Evolutionary conservation across 768 basidiomycete genomes (phyloP).

Genomic region (Agrocybe pediades): DNA sequence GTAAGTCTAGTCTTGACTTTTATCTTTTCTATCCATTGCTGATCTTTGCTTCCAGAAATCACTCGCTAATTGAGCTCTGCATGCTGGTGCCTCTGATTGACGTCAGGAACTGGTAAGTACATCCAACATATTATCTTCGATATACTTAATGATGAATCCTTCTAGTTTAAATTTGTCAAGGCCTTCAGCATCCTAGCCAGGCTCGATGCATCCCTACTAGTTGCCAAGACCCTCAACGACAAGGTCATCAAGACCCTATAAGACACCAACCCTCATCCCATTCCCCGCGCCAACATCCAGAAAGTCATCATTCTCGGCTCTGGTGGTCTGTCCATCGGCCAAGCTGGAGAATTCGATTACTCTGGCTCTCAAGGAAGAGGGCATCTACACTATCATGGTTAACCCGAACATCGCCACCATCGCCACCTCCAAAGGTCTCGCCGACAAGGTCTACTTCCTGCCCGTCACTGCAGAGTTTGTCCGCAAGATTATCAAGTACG

Average conservation of each 20-base stretch:
- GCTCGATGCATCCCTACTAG: constrained; percentile 9
- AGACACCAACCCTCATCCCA: constrained; percentile 62
- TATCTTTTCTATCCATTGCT: neutral
- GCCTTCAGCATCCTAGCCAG: constrained; percentile 17
- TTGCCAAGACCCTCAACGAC: constrained; percentile 15
- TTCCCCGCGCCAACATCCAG: constrained; percentile 74
- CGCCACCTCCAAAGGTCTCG: constrained; percentile 94
- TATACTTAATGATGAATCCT: neutral
- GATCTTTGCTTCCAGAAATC: neutral
- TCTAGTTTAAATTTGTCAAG: constrained; percentile 7
- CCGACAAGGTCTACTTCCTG: constrained; percentile 99
- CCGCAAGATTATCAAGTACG: constrained; percentile 96
- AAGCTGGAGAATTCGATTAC: constrained; percentile 99
- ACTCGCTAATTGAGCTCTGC: constrained; percentile 1
- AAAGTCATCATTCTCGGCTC: constrained; percentile 98
- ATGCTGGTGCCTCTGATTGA: constrained; percentile 9
- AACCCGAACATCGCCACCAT: constrained; percentile 99
- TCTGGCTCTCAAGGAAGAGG: constrained; percentile 97
- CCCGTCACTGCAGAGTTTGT: constrained; percentile 98
- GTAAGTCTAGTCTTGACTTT: neutral
- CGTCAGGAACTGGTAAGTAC: constrained; percentile 11
- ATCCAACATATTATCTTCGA: neutral
- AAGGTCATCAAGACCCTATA: constrained; percentile 43
- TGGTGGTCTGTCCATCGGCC: constrained; percentile 96
- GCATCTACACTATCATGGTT: constrained; percentile 98